phyloP scores from a whole-genome alignment of 495 filamentous ascomycete genomes.

The Hyaloscypha finlandica region DNA sequence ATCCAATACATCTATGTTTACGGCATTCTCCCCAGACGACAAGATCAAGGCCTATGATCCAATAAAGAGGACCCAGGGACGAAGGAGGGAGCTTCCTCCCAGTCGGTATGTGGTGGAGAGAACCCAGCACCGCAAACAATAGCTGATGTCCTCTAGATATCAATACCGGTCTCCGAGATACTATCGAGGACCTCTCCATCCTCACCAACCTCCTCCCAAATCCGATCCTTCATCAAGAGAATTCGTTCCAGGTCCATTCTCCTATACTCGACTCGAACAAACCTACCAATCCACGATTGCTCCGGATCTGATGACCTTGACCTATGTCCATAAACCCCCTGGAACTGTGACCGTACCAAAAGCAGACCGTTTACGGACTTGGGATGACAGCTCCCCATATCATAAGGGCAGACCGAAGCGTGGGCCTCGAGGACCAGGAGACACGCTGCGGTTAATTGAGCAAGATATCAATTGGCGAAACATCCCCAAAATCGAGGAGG shows the following conservation, averaged over 20 bases:
- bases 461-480: conserved; percentile 81
- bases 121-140: background rate
- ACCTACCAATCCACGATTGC: conserved; percentile 85
- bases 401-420: conserved; percentile 87
- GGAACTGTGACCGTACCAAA: conserved; percentile 66
- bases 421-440: conserved; percentile 70
- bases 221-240: conserved; percentile 85
- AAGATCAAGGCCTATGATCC: conserved; percentile 57
- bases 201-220: conserved; percentile 78
- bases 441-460: conserved; percentile 68
- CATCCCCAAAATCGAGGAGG: conserved; percentile 76
- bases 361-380: conserved; percentile 73
- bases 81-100: conserved; percentile 60
- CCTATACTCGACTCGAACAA: conserved; percentile 81
- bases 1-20: conserved; percentile 43
- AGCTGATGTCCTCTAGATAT: conserved; percentile 60
- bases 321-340: conserved; percentile 77
- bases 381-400: conserved; percentile 91
- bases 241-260: conserved; percentile 93
- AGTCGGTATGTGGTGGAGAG: conserved; percentile 57
- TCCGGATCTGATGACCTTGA: conserved; percentile 85
- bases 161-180: conserved; percentile 91
- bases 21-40: conserved; percentile 36
- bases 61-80: conserved; percentile 48
- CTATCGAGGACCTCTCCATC: conserved; percentile 90